phyloP scores from a whole-genome alignment of 2,329 filamentous ascomycete genomes.

The Biscogniauxia mediterranea region DNA sequence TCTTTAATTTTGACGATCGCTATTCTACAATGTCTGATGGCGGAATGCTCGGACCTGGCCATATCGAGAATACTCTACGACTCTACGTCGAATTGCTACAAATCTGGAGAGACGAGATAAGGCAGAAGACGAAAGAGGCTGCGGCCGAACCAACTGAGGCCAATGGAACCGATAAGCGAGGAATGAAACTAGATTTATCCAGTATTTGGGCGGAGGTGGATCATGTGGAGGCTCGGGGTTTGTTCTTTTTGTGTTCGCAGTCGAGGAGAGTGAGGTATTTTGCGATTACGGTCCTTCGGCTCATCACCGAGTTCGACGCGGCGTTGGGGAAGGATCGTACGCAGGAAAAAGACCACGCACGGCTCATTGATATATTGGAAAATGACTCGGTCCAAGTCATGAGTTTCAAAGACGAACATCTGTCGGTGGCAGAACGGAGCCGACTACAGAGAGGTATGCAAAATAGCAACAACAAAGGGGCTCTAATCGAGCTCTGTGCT shows the following conservation, averaged over 20 bases:
- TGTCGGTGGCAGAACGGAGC: constrained; percentile 89
- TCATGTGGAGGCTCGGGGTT: constrained; percentile 90
- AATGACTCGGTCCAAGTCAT: constrained; percentile 85
- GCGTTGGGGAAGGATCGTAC: constrained; percentile 70
- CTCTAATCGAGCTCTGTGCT: constrained; percentile 88
- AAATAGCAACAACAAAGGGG: constrained; percentile 78
- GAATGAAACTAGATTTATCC: constrained; percentile 78
- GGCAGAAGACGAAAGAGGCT: constrained; percentile 76
- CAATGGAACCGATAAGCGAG: constrained; percentile 64
- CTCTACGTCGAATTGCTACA: constrained; percentile 91
- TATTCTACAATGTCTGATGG: constrained; percentile 98
- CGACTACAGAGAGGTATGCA: constrained; percentile 87
- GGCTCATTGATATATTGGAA: constrained; percentile 90
- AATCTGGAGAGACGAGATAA: constrained; percentile 98
- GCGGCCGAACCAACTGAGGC: constrained; percentile 64
- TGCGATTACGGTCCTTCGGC: constrained; percentile 85
- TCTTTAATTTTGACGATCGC: constrained; percentile 96
- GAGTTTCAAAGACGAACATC: constrained; percentile 86
- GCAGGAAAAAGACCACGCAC: constrained; percentile 60
- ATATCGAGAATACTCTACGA: constrained; percentile 90
- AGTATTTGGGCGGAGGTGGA: constrained; percentile 92
- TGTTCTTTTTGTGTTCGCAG: constrained; percentile 97
- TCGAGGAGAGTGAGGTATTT: constrained; percentile 85
- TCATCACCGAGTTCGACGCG: constrained; percentile 91
- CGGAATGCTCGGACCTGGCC: constrained; percentile 87